Evolutionary conservation across 2,329 filamentous ascomycete genomes (phyloP), one percentile per base, ranked within the genome.

Genomic region (Chrysoporthe deuterocubensis): DNA sequence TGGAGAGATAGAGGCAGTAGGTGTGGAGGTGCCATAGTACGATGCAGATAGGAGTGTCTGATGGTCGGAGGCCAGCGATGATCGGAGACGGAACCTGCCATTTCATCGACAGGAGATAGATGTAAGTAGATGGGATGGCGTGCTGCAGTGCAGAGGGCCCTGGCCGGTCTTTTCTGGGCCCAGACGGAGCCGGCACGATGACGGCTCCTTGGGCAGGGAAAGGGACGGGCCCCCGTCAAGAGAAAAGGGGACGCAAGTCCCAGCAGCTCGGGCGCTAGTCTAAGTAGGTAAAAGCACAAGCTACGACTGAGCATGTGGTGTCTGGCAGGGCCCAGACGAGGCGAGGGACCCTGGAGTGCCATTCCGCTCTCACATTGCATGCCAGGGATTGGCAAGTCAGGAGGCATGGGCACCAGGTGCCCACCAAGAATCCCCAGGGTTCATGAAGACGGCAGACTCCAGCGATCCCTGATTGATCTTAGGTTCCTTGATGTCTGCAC

Each of bases 241-340:
- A 43, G 13, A 44, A 56, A 56, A 32, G 40, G 62, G 18, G 37
- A 46, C 43, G 40, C 37, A 63, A 59, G 63, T 50, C 63, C 63
- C 63, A 65, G 63, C 63, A 65, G 54, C 57, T 42, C 43, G 63
- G 42, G 42, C 63, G 56, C 63, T 65, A 65, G 46, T 60, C 34
- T 52, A 60, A 56, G 9, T 7, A 60, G 63, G 9, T 7, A 60
- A 60, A 26, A 46, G 44, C 42, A 50, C 26, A 37, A 26, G 44
- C 43, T 50, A 50, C 63, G 56, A 65, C 32, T 50, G 34, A 65
- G 63, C 56, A 50, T 50, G 54, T 59, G 54, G 32, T 54, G 21
- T 52, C 56, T 4, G n/a, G 42, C 26, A 61, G 40, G 21, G 43
- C 54, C 42, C 32, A 21, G 52, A 13, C 32, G 42, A 64, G 32